These are phyloP conservation scores for Punctularia strigosozonata DNA, from an alignment of 768 basidiomycete species.

Conservation along the genomic window DNA sequence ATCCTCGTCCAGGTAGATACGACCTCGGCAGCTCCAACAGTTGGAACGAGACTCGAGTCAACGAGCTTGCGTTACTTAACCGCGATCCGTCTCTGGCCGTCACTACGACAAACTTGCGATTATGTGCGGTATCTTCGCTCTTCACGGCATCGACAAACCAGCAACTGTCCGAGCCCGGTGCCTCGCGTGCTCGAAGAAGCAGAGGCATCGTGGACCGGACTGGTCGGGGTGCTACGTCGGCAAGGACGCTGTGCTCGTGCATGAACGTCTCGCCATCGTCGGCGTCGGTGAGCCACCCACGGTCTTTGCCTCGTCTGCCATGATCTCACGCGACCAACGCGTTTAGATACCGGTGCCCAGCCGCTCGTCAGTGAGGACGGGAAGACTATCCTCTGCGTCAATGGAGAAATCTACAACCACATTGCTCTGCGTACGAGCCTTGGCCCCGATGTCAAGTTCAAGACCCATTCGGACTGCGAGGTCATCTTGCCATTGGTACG, in stretches of 20 bases:
- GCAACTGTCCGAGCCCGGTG: slow-evolving; percentile 55
- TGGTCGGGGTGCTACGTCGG: slow-evolving; percentile 96
- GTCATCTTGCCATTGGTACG: slow-evolving; percentile 84
- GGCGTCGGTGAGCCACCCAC: slow-evolving; percentile 93
- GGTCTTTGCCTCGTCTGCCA: slow-evolving; percentile 2
- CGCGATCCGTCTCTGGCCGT: no score
- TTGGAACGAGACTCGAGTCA: no score
- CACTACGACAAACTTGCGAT: no score
- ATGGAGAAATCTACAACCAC: slow-evolving; percentile 99
- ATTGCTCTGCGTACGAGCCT: slow-evolving; percentile 61
- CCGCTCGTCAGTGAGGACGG: slow-evolving; percentile 83
- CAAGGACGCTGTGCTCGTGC: slow-evolving; percentile 71
- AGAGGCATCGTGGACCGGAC: slow-evolving; percentile 92
- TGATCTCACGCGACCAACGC: not conserved
- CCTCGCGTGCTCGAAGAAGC: slow-evolving; percentile 79
- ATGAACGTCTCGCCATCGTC: slow-evolving; percentile 95
- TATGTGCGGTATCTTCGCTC: slow-evolving; percentile 93
- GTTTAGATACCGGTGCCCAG: slow-evolving; percentile 88
- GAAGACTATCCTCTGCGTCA: slow-evolving; percentile 78
- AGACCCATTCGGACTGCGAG: slow-evolving; percentile 97
- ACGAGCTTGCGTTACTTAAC: no score
- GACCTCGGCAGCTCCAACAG: no score
- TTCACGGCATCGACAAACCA: slow-evolving; percentile 70
- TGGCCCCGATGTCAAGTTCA: slow-evolving; percentile 64
- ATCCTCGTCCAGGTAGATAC: no score